A percentile compares a stretch with the other conserved stretches of the same genome.
Conservation (phyloP, 1,139 yeast genomes). For the Geotrichum klebahnii region DNA sequence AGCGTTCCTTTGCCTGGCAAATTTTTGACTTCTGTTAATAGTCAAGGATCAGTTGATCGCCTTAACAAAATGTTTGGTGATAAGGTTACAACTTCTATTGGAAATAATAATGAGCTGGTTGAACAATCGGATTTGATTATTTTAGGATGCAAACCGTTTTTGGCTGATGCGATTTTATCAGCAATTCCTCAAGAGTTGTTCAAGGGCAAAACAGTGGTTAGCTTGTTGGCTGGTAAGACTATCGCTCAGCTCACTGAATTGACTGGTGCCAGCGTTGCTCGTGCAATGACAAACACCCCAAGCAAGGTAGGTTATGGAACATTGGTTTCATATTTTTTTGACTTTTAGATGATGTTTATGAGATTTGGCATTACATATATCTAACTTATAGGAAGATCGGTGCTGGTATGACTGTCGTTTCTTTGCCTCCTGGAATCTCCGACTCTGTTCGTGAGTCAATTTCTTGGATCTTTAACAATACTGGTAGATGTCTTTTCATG, state of each 20-base stretch:
- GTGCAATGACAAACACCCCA: conserved; percentile 98
- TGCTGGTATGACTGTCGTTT: conserved; percentile 86
- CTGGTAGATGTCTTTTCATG: conserved; percentile 43
- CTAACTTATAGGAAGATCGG: conserved; percentile 48
- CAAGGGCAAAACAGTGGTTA: conserved; percentile 62
- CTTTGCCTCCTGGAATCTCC: conserved; percentile 39
- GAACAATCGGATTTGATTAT: conserved; percentile 63
- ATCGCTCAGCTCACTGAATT: conserved; percentile 58
- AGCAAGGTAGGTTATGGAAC: conserved; percentile 55
- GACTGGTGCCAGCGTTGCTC: conserved; percentile 56
- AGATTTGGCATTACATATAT: background rate
- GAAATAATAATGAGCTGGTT: conserved; percentile 57
- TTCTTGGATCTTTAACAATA: conserved; percentile 61
- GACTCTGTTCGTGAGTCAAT: conserved; percentile 52
- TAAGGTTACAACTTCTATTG: conserved; percentile 53
- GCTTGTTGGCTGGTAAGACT: conserved; percentile 90
- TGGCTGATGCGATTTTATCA: conserved; percentile 57
- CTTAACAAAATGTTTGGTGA: conserved; percentile 46
- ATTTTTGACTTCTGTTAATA: conserved; percentile 72
- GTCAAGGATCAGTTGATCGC: conserved; percentile 49
- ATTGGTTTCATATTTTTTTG: background rate
- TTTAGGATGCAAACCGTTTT: conserved; percentile 81
- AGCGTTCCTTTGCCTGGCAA: conserved; percentile 50
- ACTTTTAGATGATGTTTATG: background rate
- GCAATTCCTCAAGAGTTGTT: conserved; percentile 43